These are phyloP conservation scores for Penicillium simplicissimum DNA, from an alignment of 495 filamentous ascomycete species.

Conservation along the genomic window DNA sequence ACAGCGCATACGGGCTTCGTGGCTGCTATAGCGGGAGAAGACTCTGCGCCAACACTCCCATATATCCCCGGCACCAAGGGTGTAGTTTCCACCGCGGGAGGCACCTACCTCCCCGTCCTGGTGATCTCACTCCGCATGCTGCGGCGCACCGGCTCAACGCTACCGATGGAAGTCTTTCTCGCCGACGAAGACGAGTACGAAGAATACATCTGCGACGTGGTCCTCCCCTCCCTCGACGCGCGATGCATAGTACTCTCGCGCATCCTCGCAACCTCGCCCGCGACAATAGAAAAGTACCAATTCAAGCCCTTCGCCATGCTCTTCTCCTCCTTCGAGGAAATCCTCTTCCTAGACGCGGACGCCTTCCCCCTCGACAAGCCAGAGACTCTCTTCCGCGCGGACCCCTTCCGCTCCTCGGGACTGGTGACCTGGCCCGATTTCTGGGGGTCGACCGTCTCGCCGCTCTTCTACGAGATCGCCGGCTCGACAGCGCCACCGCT, in stretches of 20 bases:
- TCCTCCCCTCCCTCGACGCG: conserved; percentile 46
- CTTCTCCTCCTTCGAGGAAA: conserved; percentile 50
- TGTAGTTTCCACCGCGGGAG: conserved; percentile 44
- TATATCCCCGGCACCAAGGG: conserved; percentile 41
- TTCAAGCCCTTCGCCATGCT: conserved; percentile 52
- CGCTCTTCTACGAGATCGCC: conserved; percentile 51
- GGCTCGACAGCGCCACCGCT: conserved; percentile 26
- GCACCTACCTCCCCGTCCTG: conserved; percentile 36
- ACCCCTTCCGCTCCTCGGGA: conserved; percentile 44
- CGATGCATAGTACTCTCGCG: conserved; percentile 43
- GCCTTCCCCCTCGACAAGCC: conserved; percentile 45
- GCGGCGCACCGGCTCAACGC: conserved; percentile 46
- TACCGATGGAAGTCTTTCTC: conserved; percentile 56
- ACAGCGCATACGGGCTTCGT: conserved; percentile 39
- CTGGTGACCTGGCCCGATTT: conserved; percentile 61
- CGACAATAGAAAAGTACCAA: conserved; percentile 42
- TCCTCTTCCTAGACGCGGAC: conserved; percentile 56
- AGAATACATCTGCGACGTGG: conserved; percentile 44
- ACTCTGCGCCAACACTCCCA: conserved; percentile 30
- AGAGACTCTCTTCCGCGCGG: conserved; percentile 38
- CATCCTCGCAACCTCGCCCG: conserved; percentile 24
- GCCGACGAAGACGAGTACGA: conserved; percentile 46
- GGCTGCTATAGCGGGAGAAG: conserved; percentile 18
- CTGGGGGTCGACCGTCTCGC: conserved; percentile 49
- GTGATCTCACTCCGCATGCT: conserved; percentile 53